A percentile compares a stretch with the other conserved stretches of the same genome.
These are phyloP conservation scores for Rhinocladiella similis DNA, from an alignment of 2,329 filamentous ascomycete genomes.

Conservation along the genomic window DNA sequence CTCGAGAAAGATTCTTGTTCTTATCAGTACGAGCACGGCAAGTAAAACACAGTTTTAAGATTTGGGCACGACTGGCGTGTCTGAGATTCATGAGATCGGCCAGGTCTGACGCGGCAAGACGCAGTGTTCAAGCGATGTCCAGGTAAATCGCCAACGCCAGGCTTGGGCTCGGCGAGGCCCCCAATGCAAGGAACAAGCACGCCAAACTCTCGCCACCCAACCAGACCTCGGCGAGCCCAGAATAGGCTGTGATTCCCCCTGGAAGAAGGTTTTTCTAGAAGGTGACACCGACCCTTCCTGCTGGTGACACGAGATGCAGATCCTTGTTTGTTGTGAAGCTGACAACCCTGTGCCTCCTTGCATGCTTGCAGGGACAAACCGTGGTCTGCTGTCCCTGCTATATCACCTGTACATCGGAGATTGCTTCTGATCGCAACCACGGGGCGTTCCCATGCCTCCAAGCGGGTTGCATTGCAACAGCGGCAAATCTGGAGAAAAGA, in stretches of 20 bases:
- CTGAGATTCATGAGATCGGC: background rate
- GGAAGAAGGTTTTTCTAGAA: conserved; percentile 23
- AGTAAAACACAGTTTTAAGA: too few species aligned
- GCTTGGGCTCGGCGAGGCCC: background rate
- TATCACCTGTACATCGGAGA: background rate
- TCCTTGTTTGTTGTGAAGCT: conserved; percentile 6
- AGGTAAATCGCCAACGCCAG: background rate
- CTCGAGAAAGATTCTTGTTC: too few species aligned
- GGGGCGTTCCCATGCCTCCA: background rate
- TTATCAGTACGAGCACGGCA: too few species aligned
- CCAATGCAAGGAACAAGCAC: conserved; percentile 20
- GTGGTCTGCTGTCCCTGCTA: background rate
- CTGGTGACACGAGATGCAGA: background rate
- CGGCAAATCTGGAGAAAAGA: background rate
- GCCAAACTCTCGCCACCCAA: conserved; percentile 15
- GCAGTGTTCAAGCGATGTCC: background rate
- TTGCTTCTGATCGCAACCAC: background rate
- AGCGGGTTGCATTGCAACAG: conserved; percentile 16
- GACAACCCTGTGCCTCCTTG: too few species aligned
- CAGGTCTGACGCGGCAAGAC: too few species aligned
- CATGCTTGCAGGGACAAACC: background rate
- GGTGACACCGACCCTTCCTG: conserved; percentile 15
- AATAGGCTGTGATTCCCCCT: background rate
- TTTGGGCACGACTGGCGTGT: background rate
- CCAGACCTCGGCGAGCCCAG: conserved; percentile 11